Percentiles rank a stretch among this genome's conserved stretches.
These are phyloP conservation scores for Phyllosticta citribraziliensis DNA, from an alignment of 2,329 filamentous ascomycete genomes.

Conservation along the genomic window DNA sequence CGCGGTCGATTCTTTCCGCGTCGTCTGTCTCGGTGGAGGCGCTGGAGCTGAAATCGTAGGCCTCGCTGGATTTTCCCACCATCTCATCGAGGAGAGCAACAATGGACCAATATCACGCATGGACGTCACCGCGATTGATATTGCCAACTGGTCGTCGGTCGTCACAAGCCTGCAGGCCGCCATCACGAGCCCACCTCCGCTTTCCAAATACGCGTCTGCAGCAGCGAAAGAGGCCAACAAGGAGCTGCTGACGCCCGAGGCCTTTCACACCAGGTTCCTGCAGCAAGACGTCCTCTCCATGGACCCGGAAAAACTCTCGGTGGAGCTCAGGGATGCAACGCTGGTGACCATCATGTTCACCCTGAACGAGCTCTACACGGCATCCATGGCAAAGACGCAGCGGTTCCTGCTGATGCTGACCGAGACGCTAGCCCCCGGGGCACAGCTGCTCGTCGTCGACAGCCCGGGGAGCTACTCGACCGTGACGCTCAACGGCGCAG, in stretches of 20 bases:
- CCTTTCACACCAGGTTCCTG: conserved; percentile 29
- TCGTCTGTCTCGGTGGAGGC: conserved; percentile 54
- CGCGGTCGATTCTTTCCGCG: conserved; percentile 17
- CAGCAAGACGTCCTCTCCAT: conserved; percentile 43
- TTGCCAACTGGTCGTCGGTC: conserved; percentile 65
- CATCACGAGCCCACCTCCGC: conserved; percentile 42
- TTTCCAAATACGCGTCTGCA: conserved; percentile 40
- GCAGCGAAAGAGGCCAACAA: conserved; percentile 32
- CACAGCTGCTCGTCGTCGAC: conserved; percentile 76
- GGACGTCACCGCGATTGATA: conserved; percentile 62
- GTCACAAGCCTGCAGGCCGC: conserved; percentile 47
- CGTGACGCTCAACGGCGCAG: conserved; percentile 48
- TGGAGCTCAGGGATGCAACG: conserved; percentile 21
- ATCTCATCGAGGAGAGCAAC: background rate
- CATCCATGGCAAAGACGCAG: conserved; percentile 65
- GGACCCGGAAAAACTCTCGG: conserved; percentile 25
- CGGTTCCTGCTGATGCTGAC: conserved; percentile 63
- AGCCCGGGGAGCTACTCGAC: conserved; percentile 91
- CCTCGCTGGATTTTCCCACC: conserved; percentile 42
- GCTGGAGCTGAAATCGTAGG: conserved; percentile 58
- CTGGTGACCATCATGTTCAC: conserved; percentile 86
- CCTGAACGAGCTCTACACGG: conserved; percentile 85
- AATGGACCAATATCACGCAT: conserved; percentile 13
- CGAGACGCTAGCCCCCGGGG: conserved; percentile 44
- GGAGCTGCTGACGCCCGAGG: conserved; percentile 23